phyloP scores from a whole-genome alignment of 257 asterid genomes.

The Solanum habrochaites region DNA sequence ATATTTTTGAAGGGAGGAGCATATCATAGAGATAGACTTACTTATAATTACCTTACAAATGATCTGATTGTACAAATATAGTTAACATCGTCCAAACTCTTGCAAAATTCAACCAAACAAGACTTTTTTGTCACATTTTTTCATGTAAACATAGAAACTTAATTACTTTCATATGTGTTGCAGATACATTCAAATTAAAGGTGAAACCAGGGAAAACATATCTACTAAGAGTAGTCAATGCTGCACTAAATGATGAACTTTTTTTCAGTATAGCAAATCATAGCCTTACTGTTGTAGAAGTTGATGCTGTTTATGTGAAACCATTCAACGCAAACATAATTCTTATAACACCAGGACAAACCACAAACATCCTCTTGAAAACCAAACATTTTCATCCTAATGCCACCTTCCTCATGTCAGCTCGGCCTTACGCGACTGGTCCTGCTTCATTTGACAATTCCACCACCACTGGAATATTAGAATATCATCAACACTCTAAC shows the following conservation, averaged over 20 bases:
- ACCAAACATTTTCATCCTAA: conserved; percentile 30
- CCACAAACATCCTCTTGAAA: conserved; percentile 42
- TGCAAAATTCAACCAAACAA: not conserved
- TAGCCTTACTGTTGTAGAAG: conserved; percentile 43
- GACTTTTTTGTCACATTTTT: not conserved
- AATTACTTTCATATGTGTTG: not conserved
- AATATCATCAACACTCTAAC: conserved; percentile 22
- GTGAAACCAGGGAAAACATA: conserved; percentile 53
- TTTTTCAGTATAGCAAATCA: conserved; percentile 57
- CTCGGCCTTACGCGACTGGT: conserved; percentile 51
- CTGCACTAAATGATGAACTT: conserved; percentile 54
- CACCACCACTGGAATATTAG: conserved; percentile 31
- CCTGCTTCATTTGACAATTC: conserved; percentile 48
- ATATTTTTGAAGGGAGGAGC: not conserved
- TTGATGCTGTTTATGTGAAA: conserved; percentile 50
- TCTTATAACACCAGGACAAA: conserved; percentile 57
- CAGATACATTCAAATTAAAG: conserved; percentile 45
- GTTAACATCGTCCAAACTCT: not conserved
- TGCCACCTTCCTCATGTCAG: conserved; percentile 34
- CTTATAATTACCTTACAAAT: not conserved
- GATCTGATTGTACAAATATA: not conserved
- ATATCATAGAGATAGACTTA: not conserved
- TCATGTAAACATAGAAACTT: not conserved
- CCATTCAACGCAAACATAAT: conserved; percentile 34
- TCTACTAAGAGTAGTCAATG: conserved; percentile 49